Base-by-base conservation (phyloP, 805 yeast species). In the Sugiyamaella chiloensis region DNA sequence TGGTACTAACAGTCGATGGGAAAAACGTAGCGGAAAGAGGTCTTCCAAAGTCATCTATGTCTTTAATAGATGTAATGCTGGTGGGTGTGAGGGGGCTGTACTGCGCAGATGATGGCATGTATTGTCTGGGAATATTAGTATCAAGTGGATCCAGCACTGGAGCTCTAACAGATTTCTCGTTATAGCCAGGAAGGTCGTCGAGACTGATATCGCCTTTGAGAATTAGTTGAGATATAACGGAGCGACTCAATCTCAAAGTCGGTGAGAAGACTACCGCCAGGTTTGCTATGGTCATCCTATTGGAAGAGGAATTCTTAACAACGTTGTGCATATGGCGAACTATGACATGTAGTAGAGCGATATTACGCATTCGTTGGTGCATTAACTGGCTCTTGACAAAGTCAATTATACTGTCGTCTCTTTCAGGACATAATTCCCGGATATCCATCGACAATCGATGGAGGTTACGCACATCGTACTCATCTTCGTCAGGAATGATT, bases 251-350 rank as follows among this genome's bases (percentile, higher is more conserved):
- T 12, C 61, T 49, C 48, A 64, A 47, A 5, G 68, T 60, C 2
- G 68, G 68, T 24, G 63, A 58, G 9, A 64, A 51, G 9, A 63
- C 56, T 27, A 62, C 48, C 11, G 64, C 57, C 42, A 64, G 45
- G 44, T 61, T 64, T 12, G 55, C 49, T 8, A 57, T 44, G 12
- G 66, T 39, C 68, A 64, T 64, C 11, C 57, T 48, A 50, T 64
- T 64, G 14, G 16, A 31, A 24, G 47, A 35, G 19, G 48, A 24
- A 11, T 51, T 23, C 4, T 29, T 43, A 20, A 56, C 54, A 5
- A 64, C 62, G 16, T 24, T 32, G 21, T 52, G 9, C 24, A 64
- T 52, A 46, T 64, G 67, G 17, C 54, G 45, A 36, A 60, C 50
- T 27, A 64, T 51, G 20, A 47, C 48, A n/a, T 55, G 58, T 12